Evolutionary conservation across 129 eudicot species (phyloP).

Genomic region (Kitagawia praeruptora): DNA sequence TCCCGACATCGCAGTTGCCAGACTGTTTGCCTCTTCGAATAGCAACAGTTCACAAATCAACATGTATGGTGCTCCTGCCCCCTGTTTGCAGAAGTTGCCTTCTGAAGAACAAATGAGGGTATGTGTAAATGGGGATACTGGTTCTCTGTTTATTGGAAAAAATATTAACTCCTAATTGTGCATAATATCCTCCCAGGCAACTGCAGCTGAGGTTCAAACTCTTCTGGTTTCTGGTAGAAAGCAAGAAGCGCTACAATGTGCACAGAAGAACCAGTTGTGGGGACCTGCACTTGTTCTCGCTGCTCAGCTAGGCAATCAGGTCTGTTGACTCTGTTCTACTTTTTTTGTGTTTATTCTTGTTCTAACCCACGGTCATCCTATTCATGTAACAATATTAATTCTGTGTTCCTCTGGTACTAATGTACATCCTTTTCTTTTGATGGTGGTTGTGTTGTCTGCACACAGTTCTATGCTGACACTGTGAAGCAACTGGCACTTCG

Average conservation of each 20-base stretch:
- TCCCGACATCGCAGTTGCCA: slow-evolving; percentile 87
- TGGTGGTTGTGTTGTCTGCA: slow-evolving; percentile 7
- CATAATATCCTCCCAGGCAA: slow-evolving; percentile 40
- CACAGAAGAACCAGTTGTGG: slow-evolving; percentile 93
- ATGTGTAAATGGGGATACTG: slow-evolving; percentile 13
- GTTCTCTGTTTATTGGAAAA: slow-evolving; percentile 5
- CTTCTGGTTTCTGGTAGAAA: slow-evolving; percentile 88
- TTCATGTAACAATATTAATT: background rate
- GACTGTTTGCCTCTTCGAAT: slow-evolving; percentile 73
- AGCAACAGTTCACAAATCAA: slow-evolving; percentile 32
- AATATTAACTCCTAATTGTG: slow-evolving; percentile 12
- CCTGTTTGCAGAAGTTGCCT: slow-evolving; percentile 80
- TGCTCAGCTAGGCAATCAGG: slow-evolving; percentile 95
- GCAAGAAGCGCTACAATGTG: slow-evolving; percentile 72
- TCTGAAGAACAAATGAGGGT: slow-evolving; percentile 77
- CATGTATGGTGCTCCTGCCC: slow-evolving; percentile 44
- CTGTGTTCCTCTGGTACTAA: background rate
- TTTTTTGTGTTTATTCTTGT: background rate
- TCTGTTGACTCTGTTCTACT: slow-evolving; percentile 17
- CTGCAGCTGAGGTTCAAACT: slow-evolving; percentile 78
- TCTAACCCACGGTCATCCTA: background rate
- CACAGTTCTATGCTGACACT: slow-evolving; percentile 82
- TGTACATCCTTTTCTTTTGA: background rate
- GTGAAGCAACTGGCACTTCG: slow-evolving; percentile 82
- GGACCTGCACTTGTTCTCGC: slow-evolving; percentile 97